Conservation (phyloP, 2,329 filamentous ascomycete species). For the Xylariales sp. region DNA sequence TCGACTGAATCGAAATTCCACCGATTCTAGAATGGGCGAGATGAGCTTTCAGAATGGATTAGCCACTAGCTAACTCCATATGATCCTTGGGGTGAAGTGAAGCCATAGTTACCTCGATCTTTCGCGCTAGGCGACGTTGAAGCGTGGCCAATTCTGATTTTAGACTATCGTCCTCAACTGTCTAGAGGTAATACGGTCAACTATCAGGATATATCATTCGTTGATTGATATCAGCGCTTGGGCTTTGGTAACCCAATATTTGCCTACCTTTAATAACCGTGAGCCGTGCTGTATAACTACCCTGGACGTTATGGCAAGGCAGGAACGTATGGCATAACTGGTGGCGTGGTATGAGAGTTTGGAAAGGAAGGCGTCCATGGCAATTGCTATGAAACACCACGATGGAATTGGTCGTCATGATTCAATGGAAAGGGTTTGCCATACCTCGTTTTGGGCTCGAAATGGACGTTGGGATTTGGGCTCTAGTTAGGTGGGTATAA, state of each 20-base stretch:
- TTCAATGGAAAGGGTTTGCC: no score
- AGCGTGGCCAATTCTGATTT: constrained; percentile 65
- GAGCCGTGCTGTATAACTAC: constrained; percentile 83
- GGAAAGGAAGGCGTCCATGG: constrained; percentile 66
- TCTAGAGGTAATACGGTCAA: no score
- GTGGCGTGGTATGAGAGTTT: constrained; percentile 65
- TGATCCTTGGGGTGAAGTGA: no score
- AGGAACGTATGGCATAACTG: constrained; percentile 88
- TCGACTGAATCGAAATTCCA: constrained; percentile 40
- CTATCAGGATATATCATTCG: no score
- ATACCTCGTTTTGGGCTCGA: no score
- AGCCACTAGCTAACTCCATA: no score
- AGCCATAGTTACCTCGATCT: constrained; percentile 65
- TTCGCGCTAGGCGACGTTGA: constrained; percentile 73
- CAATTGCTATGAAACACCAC: constrained; percentile 18
- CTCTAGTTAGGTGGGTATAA: no score
- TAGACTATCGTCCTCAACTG: constrained; percentile 66
- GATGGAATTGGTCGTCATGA: no score
- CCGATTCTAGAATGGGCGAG: constrained; percentile 23
- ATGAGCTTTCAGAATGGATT: constrained; percentile 21
- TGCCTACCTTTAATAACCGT: constrained; percentile 62
- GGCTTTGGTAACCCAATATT: no score
- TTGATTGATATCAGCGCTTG: no score
- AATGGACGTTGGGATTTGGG: no score
- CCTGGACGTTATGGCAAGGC: constrained; percentile 77